Base-by-base conservation (phyloP, 2,329 filamentous ascomycete genomes). In the Dendrostoma leiphaemia region DNA sequence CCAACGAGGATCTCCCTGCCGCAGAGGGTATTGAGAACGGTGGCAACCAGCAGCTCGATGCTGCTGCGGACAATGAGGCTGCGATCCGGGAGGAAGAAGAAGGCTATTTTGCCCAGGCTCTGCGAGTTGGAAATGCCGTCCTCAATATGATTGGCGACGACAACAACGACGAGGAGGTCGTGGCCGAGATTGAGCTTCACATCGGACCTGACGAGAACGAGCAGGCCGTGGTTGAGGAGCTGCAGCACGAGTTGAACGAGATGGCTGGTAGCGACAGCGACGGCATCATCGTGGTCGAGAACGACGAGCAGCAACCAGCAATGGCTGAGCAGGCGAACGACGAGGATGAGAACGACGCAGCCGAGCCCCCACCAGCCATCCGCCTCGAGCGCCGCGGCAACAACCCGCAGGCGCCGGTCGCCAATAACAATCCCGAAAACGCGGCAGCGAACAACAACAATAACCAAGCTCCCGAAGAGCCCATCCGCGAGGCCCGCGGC, bases 141-240 rank as follows among this genome's bases (percentile, higher is more conserved):
- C 51, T 64, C 1, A 61, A 63, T 34, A 44, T 61, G 6, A 54
- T 64, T 40, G 68, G 77, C 32, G 78, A 77, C 7, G 63, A 64
- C 15, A 58, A 54, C 35, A 61, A 54, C 13, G 54, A 60, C 12
- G 60, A 68, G 59, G 69, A 51, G 12, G 32, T 61, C 17, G 58
- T 59, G 17, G 45, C 51, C 19, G 57, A 59, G 15, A 59, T 60
- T 17, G 67, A 49, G 66, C 71, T 40, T 70, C 53, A 56, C 8
- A 52, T 58, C 17, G 54, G 54, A 17, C 53, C 53, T 13, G 78
- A 50, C 64, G 68, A 74, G 40, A 64, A 67, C 48, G 66, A 68
- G 45, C 60, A 62, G 51, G 65, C 63, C 46, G 53, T 41, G 21
- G 48, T 48, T 4, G 37, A 53, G 41, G 57, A 60, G 44, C 19